These are phyloP conservation scores for Fraxinus sp. DNA, from an alignment of 305 asterid genomes.

Conservation along the genomic window DNA sequence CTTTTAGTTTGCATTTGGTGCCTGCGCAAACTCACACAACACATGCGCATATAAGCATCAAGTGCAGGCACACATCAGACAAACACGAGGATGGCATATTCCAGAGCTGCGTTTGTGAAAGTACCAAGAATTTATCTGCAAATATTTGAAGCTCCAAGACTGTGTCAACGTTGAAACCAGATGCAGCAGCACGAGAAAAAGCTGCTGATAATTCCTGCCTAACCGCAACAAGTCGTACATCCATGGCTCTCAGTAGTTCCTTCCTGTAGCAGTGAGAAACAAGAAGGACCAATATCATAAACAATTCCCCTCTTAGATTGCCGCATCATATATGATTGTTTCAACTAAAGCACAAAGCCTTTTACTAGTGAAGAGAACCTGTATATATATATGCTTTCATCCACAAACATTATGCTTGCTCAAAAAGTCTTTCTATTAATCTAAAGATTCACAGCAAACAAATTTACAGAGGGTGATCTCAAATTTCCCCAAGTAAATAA, in stretches of 20 bases:
- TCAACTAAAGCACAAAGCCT: not conserved
- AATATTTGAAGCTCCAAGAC: conserved; percentile 75
- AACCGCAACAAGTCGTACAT: conserved; percentile 74
- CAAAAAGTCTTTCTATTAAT: not conserved
- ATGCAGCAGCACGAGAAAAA: conserved; percentile 74
- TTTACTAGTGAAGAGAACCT: not conserved
- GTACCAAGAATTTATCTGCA: conserved; percentile 43
- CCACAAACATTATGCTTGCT: not conserved
- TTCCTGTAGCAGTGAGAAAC: conserved; percentile 48
- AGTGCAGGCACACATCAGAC: not conserved
- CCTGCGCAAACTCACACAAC: not conserved
- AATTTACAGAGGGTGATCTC: not conserved
- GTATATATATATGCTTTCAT: not conserved
- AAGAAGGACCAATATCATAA: conserved; percentile 4
- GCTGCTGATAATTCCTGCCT: conserved; percentile 72
- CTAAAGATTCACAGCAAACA: not conserved
- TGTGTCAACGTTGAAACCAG: conserved; percentile 72
- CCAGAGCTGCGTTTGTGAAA: not conserved
- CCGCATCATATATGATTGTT: not conserved
- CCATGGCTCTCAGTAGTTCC: conserved; percentile 86
- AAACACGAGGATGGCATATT: not conserved
- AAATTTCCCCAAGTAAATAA: not conserved
- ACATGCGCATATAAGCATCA: not conserved
- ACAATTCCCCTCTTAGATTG: not conserved
- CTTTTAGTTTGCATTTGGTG: not conserved